A percentile compares a stretch with the other conserved stretches of the same genome.
Conservation (phyloP, 352 stramenopile genomes). For the Phytophthora cajani region DNA sequence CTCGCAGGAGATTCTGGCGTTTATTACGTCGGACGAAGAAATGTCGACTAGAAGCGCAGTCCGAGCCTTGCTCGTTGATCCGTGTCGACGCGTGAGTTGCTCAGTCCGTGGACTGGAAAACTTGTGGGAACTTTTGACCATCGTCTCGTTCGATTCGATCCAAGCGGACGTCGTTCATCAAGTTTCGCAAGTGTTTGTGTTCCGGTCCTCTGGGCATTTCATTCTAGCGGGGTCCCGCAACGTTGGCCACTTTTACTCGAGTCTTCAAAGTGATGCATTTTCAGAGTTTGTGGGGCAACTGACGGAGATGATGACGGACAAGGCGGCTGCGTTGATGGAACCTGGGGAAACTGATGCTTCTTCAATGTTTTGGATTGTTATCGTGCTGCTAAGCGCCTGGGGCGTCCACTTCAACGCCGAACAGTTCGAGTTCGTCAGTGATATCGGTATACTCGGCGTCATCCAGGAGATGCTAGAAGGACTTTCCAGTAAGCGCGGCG, state of each 20-base stretch:
- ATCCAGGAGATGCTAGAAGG: constrained; percentile 42
- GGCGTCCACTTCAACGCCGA: constrained; percentile 43
- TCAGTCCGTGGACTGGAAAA: constrained; percentile 51
- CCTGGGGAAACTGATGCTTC: constrained; percentile 6
- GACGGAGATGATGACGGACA: constrained; percentile 46
- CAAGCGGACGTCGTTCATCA: constrained; percentile 60
- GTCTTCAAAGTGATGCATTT: constrained; percentile 40
- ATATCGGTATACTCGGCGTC: constrained; percentile 50
- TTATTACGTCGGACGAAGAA: constrained; percentile 38
- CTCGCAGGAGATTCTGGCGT: constrained; percentile 41
- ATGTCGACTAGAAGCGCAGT: constrained; percentile 36
- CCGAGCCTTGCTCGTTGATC: constrained; percentile 48
- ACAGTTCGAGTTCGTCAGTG: constrained; percentile 62
- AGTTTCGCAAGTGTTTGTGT: constrained; percentile 60
- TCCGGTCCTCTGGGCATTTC: constrained; percentile 16
- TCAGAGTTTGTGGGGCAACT: constrained; percentile 42
- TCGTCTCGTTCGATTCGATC: constrained; percentile 56
- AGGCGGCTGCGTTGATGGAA: constrained; percentile 29
- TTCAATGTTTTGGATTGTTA: constrained; percentile 35
- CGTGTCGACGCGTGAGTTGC: constrained; percentile 53
- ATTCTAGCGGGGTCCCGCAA: constrained; percentile 21
- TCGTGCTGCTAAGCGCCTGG: constrained; percentile 50
- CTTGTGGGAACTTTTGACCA: constrained; percentile 50
- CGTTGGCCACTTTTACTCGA: constrained; percentile 42
- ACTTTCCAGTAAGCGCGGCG: constrained; percentile 12